These are phyloP conservation scores for Lathyrus tuberosus DNA, from an alignment of 306 rosid species.

Conservation along the genomic window DNA sequence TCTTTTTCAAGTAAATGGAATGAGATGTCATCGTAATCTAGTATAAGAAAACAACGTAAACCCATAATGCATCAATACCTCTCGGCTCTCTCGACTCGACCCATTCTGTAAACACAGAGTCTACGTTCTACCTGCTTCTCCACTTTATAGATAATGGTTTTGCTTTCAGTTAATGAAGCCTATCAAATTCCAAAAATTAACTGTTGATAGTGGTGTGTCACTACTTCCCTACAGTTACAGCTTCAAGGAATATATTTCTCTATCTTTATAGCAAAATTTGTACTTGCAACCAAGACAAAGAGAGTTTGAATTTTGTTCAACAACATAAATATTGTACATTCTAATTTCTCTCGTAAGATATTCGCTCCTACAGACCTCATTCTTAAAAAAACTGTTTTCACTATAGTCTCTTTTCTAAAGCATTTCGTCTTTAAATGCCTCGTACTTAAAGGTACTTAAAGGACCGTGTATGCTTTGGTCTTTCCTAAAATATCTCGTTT, in stretches of 20 bases:
- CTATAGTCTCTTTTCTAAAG: too few relatives aligned
- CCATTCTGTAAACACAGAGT: neutral
- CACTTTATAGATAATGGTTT: neutral
- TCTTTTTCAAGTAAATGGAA: constrained; percentile 15
- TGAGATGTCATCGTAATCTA: constrained; percentile 18
- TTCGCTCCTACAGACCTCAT: too few relatives aligned
- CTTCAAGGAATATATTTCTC: neutral
- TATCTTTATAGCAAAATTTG: neutral
- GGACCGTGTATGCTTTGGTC: too few relatives aligned
- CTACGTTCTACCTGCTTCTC: constrained; percentile 5
- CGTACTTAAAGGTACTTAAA: too few relatives aligned
- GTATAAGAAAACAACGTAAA: constrained; percentile 9
- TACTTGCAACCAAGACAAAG: neutral
- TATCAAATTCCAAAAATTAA: neutral
- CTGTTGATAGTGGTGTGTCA: neutral
- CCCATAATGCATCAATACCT: constrained; percentile 2
- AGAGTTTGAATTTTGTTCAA: too few relatives aligned
- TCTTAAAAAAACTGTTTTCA: too few relatives aligned
- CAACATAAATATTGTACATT: too few relatives aligned
- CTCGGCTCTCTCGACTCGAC: neutral
- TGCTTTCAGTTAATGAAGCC: neutral
- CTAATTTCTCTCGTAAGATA: too few relatives aligned
- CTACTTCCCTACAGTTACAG: constrained; percentile 8
- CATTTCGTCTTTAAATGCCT: too few relatives aligned
- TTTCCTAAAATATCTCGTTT: too few relatives aligned